Base-by-base conservation (phyloP, 2,329 filamentous ascomycete species). In the Orbilia oligospora region DNA sequence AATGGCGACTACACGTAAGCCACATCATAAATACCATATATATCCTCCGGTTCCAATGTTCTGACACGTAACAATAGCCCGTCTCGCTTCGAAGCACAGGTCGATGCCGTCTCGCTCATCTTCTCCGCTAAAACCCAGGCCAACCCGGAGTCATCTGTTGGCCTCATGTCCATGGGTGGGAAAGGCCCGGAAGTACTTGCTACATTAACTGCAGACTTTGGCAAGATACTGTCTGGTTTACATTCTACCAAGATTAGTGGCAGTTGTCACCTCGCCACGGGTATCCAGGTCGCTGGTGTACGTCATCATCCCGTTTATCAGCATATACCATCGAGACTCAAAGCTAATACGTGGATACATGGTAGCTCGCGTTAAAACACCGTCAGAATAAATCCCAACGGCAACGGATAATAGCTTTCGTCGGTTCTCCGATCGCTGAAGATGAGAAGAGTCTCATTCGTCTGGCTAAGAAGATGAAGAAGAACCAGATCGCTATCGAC, bases 381-480 rank as follows among this genome's bases (percentile, higher is more conserved):
- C 91, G 96, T 83, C 94, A 97, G 86, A 98, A 99, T 87, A 97
- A 97, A 86, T 93, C 93, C 61, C 96, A 98, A 86, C 91, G 93
- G 82, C 94, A 97, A 88, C 92, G 96, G 81, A 97, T 99, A 88
- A 92, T 99, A 85, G 94, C 97, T 79, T 97, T 99, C 85, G 92
- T 94, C 80, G 99, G 96, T 88, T 97, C 94, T 49, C 92, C 94
- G 30, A 91, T 98, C 83, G 89, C 91, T 80, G 96, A 99, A 83
- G 91, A 93, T 80, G 92, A 97, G 85, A 96, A 96, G 86, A 90
- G 92, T 68, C 90, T 99, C 64, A 89, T 94, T 80, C 93, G 93
- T 83, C 89, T 99, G 33, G 94, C 96, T 53, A 97, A 96, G 87
- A 97, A 96, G 87, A 97, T 98, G 94, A 98, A 98, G 90, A 99